Base-by-base conservation (phyloP, 2,329 filamentous ascomycete genomes). In the Sclerotinia spermophila region DNA sequence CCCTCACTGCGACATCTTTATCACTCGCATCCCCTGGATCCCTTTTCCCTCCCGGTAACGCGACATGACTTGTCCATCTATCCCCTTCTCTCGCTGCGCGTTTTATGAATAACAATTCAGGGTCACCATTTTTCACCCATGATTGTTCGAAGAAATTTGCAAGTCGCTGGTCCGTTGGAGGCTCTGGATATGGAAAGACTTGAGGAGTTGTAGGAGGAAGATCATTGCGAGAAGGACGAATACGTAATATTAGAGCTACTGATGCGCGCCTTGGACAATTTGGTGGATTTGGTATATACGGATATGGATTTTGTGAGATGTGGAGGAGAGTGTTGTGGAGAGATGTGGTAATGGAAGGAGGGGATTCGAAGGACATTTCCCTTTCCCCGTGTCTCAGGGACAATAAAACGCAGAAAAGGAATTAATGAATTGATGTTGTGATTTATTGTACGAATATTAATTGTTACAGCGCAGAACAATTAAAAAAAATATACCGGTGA, bases 21-120 rank as follows among this genome's bases (percentile, higher is more conserved):
- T 92, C 90, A 73, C 88, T 84, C 61, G 80, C 84, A 80, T 92
- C 90, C 72, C 86, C 85, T 0, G 87, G 85, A 74, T 92, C 90
- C 73, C 88, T 81, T 76, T 89, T 89, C 2, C 90, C 90, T 33
- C 90, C 90, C 0, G 90, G 90, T 5, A 92, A 80, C 0, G 90
- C 90, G 70, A 91, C 86, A 81, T 92, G 90, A 4, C 86, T 86
- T 1, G 88, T 90, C 90, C 90, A 92, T 71, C 89, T 83, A 78
- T 92, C 90, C 11, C 89, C 89, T 69, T 84, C 82, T 51, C 90
- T 82, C 5, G 88, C 84, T 3, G 90, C 87, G 60, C 90, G 83
- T 77, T 92, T 92, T 79, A 92, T 92, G 78, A 92, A 91, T 5
- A 92, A 82, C n/a, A 89, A 82, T 78, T 92, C 90, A 0, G 89